Conservation (phyloP, 176 grass and related monocot species). For the Oryza glaberrima region DNA sequence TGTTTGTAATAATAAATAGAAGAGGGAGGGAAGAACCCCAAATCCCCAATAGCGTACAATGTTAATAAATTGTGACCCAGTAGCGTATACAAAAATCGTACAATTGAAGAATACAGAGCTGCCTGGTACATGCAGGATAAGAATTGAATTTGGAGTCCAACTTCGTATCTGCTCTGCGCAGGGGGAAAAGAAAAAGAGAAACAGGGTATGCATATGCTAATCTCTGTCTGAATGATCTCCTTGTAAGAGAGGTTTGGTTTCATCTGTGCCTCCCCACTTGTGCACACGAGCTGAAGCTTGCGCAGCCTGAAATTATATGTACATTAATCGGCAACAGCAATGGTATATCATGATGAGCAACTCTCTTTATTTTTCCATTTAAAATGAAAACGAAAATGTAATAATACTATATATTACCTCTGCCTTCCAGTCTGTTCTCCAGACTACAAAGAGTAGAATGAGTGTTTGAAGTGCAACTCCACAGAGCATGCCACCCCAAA, state of each 20-base stretch:
- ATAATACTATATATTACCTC: conserved; percentile 28
- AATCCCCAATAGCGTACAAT: too few species aligned
- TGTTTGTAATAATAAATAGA: too few species aligned
- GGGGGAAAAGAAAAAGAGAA: too few species aligned
- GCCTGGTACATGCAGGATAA: not conserved
- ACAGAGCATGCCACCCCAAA: conserved; percentile 66
- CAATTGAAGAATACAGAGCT: not conserved
- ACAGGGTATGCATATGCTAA: too few species aligned
- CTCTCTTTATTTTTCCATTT: too few species aligned
- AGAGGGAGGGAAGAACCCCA: too few species aligned
- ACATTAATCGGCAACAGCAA: too few species aligned
- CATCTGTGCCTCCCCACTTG: not conserved
- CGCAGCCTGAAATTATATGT: not conserved
- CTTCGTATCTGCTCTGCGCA: not conserved
- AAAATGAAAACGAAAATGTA: not conserved
- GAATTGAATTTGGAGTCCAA: not conserved
- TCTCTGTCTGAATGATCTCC: not conserved
- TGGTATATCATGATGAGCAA: too few species aligned
- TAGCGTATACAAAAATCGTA: not conserved
- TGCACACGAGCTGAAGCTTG: not conserved
- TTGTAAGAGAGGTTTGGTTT: not conserved
- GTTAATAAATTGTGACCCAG: too few species aligned
- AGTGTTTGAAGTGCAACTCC: conserved; percentile 48
- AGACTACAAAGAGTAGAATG: conserved; percentile 49
- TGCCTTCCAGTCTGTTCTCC: conserved; percentile 59